Evolutionary conservation across 441 rosid genomes (phyloP).

Genomic region (Gossypium trilobum): DNA sequence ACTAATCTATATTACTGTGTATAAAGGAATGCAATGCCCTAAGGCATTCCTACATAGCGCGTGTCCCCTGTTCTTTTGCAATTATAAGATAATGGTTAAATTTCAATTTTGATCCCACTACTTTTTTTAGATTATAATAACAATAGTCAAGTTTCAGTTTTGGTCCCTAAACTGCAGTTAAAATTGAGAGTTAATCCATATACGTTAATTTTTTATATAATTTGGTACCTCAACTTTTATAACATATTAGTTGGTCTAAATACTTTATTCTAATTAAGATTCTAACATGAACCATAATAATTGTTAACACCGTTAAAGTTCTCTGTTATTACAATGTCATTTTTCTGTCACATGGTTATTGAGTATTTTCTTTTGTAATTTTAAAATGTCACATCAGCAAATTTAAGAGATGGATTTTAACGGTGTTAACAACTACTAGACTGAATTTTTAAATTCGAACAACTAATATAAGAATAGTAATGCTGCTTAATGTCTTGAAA

Average conservation of each 20-base stretch:
- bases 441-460: neutral
- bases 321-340: neutral
- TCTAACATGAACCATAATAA: neutral
- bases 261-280: neutral
- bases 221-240: neutral
- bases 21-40: neutral
- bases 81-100: neutral
- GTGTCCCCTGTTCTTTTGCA: neutral
- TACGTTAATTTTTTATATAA: neutral
- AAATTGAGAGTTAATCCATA: neutral
- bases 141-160: neutral
- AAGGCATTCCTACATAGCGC: neutral
- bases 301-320: neutral
- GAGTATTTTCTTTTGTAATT: neutral
- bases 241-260: neutral
- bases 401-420: neutral
- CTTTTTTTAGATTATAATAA: neutral
- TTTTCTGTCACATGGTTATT: neutral
- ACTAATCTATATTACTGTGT: neutral
- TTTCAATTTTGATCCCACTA: neutral
- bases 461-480: neutral
- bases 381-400: neutral
- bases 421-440: neutral
- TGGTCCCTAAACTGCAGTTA: neutral
- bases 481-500: conserved; percentile 2